phyloP scores from a whole-genome alignment of 2,329 filamentous ascomycete genomes.

The Purpureocillium takamizusanense region DNA sequence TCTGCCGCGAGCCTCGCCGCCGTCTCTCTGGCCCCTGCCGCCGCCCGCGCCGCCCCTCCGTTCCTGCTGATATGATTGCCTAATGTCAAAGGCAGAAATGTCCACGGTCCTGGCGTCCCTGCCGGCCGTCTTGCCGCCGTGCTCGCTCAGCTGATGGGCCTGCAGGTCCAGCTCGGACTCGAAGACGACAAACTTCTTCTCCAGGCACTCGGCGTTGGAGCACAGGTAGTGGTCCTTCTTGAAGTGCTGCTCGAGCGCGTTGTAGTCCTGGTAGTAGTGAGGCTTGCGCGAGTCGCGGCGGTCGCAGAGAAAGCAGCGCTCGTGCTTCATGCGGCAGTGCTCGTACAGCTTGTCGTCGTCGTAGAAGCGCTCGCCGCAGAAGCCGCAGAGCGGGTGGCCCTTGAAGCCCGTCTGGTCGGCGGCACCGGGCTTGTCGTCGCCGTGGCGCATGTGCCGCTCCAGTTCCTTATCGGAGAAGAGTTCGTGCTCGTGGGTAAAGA shows the following conservation, averaged over 20 bases:
- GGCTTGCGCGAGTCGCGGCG: slow-evolving; percentile 59
- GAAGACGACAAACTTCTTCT: slow-evolving; percentile 98
- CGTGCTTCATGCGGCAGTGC: slow-evolving; percentile 89
- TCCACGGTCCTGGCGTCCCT: slow-evolving; percentile 80
- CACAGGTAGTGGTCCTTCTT: slow-evolving; percentile 81
- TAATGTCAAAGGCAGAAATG: slow-evolving; percentile 75
- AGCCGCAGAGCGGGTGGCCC: slow-evolving; percentile 88
- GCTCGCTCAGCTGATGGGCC: slow-evolving; percentile 78
- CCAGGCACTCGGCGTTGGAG: slow-evolving; percentile 74
- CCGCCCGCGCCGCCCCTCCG: slow-evolving; percentile 30
- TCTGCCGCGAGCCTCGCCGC: slow-evolving; percentile 26
- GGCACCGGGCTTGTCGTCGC: slow-evolving; percentile 84
- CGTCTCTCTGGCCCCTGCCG: slow-evolving; percentile 30
- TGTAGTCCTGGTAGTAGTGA: slow-evolving; percentile 87
- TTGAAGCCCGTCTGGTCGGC: slow-evolving; percentile 92
- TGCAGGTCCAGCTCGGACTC: slow-evolving; percentile 91
- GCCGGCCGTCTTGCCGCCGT: slow-evolving; percentile 77
- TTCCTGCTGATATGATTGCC: slow-evolving; percentile 61
- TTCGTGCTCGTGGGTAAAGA: slow-evolving; percentile 96
- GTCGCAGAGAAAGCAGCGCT: slow-evolving; percentile 92
- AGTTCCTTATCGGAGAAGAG: slow-evolving; percentile 77
- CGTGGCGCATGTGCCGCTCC: slow-evolving; percentile 78
- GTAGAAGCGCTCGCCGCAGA: slow-evolving; percentile 88
- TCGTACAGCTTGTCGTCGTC: slow-evolving; percentile 90
- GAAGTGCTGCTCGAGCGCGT: slow-evolving; percentile 80